A percentile compares a stretch with the other conserved stretches of the same genome.
Conservation (phyloP, 2,329 filamentous ascomycete species). For the Cladorrhinum sp. region DNA sequence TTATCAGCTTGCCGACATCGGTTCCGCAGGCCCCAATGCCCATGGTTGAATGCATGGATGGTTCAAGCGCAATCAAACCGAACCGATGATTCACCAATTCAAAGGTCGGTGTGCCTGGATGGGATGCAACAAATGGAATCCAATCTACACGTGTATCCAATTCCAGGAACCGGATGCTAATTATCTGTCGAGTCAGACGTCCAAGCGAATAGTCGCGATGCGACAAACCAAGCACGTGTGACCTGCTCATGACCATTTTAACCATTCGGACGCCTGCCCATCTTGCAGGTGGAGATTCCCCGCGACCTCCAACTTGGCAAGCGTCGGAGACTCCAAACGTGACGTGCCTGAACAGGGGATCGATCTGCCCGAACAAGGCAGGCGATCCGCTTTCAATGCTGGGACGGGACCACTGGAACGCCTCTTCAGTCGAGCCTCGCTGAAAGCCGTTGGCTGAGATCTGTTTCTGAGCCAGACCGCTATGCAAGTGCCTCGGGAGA, state of each 20-base stretch:
- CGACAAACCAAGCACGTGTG: slow-evolving; percentile 13
- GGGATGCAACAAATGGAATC: neutral
- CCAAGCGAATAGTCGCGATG: slow-evolving; percentile 5
- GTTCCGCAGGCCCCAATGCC: neutral
- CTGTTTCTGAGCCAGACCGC: neutral
- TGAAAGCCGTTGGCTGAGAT: neutral
- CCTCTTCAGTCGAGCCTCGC: slow-evolving; percentile 2
- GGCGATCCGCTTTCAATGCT: slow-evolving; percentile 2
- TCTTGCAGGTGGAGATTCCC: slow-evolving; percentile 6
- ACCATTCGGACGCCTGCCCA: neutral
- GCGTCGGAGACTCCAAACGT: slow-evolving; percentile 5
- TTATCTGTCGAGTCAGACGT: slow-evolving; percentile 14
- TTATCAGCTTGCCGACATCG: neutral
- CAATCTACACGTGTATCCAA: neutral
- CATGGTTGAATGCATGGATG: neutral
- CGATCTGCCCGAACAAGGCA: slow-evolving; percentile 4
- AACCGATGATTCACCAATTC: neutral
- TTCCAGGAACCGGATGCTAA: neutral
- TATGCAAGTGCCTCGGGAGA: slow-evolving; percentile 4
- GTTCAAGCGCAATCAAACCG: neutral
- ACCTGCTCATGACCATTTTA: slow-evolving; percentile 16
- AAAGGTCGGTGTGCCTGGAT: neutral
- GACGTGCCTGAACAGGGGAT: slow-evolving; percentile 18
- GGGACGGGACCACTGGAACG: neutral
- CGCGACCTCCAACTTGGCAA: slow-evolving; percentile 10